Conservation (phyloP, 1,139 yeast species). For the Geotrichum carabidarum region DNA sequence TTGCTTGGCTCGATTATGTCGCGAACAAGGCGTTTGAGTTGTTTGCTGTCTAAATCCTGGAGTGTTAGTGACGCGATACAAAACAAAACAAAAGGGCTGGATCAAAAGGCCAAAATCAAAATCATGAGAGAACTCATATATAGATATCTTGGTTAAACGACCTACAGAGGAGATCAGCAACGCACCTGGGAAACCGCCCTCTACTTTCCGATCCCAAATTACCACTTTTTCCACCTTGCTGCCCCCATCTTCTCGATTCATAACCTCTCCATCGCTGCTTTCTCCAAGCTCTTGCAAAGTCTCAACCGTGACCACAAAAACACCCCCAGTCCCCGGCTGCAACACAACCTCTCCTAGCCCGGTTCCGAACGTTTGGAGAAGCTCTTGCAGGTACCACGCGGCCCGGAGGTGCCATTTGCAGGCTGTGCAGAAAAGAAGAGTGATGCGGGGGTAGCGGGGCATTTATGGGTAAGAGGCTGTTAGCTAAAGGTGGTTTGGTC, state of each 20-base stretch:
- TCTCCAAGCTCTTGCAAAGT: not conserved
- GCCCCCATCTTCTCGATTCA: slow-evolving; percentile 24
- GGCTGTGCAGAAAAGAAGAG: slow-evolving; percentile 54
- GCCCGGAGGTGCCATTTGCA: slow-evolving; percentile 68
- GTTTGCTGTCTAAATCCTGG: slow-evolving; percentile 45
- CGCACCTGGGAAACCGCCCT: slow-evolving; percentile 54
- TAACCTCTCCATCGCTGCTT: too few relatives aligned
- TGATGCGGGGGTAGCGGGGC: slow-evolving; percentile 44
- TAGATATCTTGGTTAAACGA: too few relatives aligned
- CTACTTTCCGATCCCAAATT: slow-evolving; percentile 52
- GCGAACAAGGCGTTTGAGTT: slow-evolving; percentile 50
- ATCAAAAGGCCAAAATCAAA: not conserved
- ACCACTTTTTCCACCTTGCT: slow-evolving; percentile 21
- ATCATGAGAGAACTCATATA: not conserved
- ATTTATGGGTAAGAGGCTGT: not conserved
- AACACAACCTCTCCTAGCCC: slow-evolving; percentile 51
- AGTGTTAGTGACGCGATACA: slow-evolving; percentile 11
- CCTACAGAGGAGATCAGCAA: not conserved
- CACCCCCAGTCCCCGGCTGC: slow-evolving; percentile 51
- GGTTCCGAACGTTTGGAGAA: slow-evolving; percentile 53
- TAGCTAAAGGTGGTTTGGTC: too few relatives aligned
- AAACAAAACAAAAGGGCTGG: slow-evolving; percentile 3
- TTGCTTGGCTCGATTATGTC: slow-evolving; percentile 46
- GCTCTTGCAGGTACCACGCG: slow-evolving; percentile 61
- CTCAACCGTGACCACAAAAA: slow-evolving; percentile 44